These are phyloP conservation scores for Melanogaster broomeanus DNA, from an alignment of 768 basidiomycete genomes.

Conservation along the genomic window DNA sequence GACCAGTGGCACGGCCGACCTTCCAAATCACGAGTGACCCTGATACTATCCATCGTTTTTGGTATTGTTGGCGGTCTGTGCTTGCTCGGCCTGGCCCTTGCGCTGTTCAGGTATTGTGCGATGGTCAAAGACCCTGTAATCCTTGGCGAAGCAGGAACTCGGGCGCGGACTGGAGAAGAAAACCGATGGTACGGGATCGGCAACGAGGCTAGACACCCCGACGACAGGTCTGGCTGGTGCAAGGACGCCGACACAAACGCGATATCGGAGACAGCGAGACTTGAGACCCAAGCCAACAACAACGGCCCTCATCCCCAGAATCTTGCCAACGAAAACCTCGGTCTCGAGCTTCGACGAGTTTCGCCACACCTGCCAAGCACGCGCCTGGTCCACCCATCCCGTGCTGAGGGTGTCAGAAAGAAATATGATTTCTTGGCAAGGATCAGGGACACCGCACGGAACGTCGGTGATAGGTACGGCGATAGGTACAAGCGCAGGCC, in stretches of 20 bases:
- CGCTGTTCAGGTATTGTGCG: constrained; percentile 55
- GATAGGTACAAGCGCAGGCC: constrained; percentile 49
- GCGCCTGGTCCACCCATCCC: constrained; percentile 28
- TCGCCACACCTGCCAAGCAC: constrained; percentile 48
- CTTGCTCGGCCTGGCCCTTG: constrained; percentile 54
- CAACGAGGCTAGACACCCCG: constrained; percentile 20
- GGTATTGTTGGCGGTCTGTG: constrained; percentile 62
- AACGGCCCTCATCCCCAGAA: constrained; percentile 18
- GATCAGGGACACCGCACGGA: constrained; percentile 62
- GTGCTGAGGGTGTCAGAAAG: constrained; percentile 58
- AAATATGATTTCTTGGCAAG: constrained; percentile 70
- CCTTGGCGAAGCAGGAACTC: constrained; percentile 58
- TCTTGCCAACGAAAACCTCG: constrained; percentile 26
- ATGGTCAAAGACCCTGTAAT: constrained; percentile 61
- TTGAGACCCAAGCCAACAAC: constrained; percentile 26
- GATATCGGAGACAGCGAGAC: constrained; percentile 32
- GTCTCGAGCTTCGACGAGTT: constrained; percentile 53
- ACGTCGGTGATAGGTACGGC: constrained; percentile 71
- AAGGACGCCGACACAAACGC: constrained; percentile 29
- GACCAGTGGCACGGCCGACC: constrained; percentile 40
- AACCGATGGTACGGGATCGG: constrained; percentile 68
- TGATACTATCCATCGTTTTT: constrained; percentile 64
- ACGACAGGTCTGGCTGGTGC: constrained; percentile 33
- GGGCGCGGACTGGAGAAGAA: constrained; percentile 64
- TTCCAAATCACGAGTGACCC: constrained; percentile 49